Conservation (phyloP, 169 alveolate species). For the Eimeria praecox region DNA sequence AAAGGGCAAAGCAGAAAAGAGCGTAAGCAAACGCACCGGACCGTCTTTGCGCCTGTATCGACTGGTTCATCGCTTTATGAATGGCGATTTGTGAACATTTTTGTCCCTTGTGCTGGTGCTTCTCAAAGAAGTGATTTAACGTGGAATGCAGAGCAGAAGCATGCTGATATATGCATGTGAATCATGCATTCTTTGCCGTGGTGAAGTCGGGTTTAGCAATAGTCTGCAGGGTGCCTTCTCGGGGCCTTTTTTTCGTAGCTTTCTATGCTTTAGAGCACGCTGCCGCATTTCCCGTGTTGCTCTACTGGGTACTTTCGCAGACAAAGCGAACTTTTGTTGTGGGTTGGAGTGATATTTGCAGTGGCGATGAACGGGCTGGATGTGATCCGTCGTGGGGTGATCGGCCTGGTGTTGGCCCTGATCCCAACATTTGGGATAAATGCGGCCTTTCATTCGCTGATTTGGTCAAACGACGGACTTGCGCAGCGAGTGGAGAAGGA, state of each 20-base stretch:
- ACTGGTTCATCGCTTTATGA: neutral
- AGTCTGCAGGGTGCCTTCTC: neutral
- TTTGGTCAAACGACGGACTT: neutral
- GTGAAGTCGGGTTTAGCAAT: neutral
- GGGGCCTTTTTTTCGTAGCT: neutral
- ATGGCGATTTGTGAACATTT: neutral
- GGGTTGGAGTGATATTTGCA: neutral
- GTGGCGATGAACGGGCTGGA: conserved; percentile 34
- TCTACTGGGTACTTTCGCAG: neutral
- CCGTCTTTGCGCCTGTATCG: neutral
- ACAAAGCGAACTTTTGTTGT: neutral
- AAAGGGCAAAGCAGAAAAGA: neutral
- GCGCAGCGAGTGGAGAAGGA: conserved; percentile 18
- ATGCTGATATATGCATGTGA: neutral
- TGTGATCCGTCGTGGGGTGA: conserved; percentile 66
- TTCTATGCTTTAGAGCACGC: neutral
- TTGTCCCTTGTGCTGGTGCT: neutral
- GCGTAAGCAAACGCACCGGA: neutral
- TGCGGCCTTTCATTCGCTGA: conserved; percentile 31
- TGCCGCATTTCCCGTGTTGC: neutral
- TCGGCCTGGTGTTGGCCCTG: conserved; percentile 32
- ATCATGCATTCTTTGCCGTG: neutral
- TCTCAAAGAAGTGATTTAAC: neutral
- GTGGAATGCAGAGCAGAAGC: neutral
- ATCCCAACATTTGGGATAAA: conserved; percentile 11